A percentile compares a stretch with the other conserved stretches of the same genome.
Evolutionary conservation across 371 early-diverging fungal genomes (phyloP).

Genomic region (Blakeslea trispora): DNA sequence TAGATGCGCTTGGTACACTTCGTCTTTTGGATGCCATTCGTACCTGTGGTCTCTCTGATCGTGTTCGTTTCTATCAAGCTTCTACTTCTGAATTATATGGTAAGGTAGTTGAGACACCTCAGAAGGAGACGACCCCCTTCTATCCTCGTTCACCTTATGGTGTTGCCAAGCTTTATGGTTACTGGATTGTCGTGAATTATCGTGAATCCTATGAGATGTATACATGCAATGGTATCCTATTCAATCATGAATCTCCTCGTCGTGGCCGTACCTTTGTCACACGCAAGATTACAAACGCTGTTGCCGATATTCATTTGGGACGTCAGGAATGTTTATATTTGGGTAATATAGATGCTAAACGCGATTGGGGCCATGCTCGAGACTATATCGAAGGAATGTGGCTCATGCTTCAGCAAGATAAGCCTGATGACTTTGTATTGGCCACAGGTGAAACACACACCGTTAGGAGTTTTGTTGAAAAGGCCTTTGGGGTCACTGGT

Average conservation of each 20-base stretch:
- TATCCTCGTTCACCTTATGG: constrained; percentile 88
- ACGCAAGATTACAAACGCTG: constrained; percentile 82
- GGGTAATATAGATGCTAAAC: constrained; percentile 84
- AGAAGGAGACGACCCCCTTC: constrained; percentile 86
- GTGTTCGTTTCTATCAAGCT: constrained; percentile 84
- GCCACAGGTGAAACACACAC: constrained; percentile 87
- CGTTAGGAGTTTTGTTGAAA: constrained; percentile 80
- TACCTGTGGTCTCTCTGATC: constrained; percentile 72
- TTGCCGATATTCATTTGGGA: constrained; percentile 76
- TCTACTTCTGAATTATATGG: constrained; percentile 84
- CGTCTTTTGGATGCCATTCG: constrained; percentile 83
- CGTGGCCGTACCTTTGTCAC: constrained; percentile 87
- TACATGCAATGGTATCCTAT: constrained; percentile 84
- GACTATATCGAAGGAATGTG: constrained; percentile 91
- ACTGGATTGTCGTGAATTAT: constrained; percentile 84
- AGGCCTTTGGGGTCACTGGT: constrained; percentile 74
- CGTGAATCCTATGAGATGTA: constrained; percentile 84
- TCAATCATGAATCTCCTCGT: constrained; percentile 88
- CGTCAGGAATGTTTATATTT: constrained; percentile 73
- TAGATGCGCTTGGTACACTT: constrained; percentile 83
- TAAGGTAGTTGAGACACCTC: constrained; percentile 80
- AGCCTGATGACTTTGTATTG: constrained; percentile 80
- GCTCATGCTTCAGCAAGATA: constrained; percentile 83
- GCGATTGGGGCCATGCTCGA: constrained; percentile 90
- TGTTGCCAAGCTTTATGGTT: constrained; percentile 84